Percentiles rank a stretch among this genome's conserved stretches.
phyloP scores from a whole-genome alignment of 2,329 filamentous ascomycete genomes.

The Stagonosporopsis chrysanthemi region DNA sequence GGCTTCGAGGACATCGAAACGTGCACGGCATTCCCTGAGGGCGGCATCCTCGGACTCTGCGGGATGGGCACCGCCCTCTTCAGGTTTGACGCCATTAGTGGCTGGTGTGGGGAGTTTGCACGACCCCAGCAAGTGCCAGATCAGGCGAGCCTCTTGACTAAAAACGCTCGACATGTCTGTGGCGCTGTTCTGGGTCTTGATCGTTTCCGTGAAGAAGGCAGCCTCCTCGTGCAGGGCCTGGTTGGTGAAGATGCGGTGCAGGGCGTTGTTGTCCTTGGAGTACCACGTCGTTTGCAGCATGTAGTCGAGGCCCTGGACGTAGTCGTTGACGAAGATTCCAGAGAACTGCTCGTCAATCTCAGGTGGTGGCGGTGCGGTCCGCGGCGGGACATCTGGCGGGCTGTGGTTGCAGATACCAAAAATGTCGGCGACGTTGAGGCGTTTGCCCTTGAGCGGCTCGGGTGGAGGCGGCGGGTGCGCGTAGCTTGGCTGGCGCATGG shows the following conservation, averaged over 20 bases:
- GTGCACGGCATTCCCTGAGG: constrained; percentile 67
- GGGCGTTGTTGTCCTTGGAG: constrained; percentile 61
- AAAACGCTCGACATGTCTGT: constrained; percentile 50
- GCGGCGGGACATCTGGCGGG: constrained; percentile 46
- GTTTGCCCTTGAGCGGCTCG: constrained; percentile 46
- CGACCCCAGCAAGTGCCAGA: constrained; percentile 66
- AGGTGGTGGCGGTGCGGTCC: constrained; percentile 34
- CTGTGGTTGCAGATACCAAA: constrained; percentile 47
- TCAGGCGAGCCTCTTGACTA: constrained; percentile 65
- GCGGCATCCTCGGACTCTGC: constrained; percentile 63
- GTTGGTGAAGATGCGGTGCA: constrained; percentile 60
- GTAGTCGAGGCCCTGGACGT: constrained; percentile 43
- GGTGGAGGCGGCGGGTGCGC: constrained; percentile 24
- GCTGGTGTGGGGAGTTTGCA: constrained; percentile 53
- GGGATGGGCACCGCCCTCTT: constrained; percentile 38
- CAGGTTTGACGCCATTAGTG: constrained; percentile 53
- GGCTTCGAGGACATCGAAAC: constrained; percentile 77
- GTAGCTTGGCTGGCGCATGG: constrained; percentile 37
- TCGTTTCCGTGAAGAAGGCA: constrained; percentile 44
- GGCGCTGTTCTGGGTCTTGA: constrained; percentile 35
- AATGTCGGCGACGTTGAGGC: constrained; percentile 42
- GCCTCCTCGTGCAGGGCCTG: constrained; percentile 46
- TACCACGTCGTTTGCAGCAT: constrained; percentile 82
- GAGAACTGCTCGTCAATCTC: constrained; percentile 45
- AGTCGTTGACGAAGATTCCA: constrained; percentile 46